A percentile compares a stretch with the other conserved stretches of the same genome.
phyloP scores from a whole-genome alignment of 139 green algal species.

The Nannochloris sp. region DNA sequence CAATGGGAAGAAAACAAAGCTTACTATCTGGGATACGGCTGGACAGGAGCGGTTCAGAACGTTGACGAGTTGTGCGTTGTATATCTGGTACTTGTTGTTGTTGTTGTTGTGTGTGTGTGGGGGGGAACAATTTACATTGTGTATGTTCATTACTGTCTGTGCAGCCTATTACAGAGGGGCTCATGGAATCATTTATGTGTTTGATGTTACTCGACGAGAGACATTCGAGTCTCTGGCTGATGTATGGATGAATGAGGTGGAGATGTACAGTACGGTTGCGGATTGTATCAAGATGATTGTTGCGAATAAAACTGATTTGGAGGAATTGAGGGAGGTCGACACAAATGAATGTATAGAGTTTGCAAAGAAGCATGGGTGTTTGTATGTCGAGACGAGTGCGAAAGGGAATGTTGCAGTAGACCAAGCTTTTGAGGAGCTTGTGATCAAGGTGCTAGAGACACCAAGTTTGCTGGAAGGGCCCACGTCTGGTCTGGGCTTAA shows the following conservation, averaged over 20 bases:
- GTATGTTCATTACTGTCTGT: background rate
- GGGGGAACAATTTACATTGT: background rate
- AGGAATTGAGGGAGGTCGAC: conserved; percentile 59
- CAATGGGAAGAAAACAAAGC: conserved; percentile 70
- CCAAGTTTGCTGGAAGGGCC: conserved; percentile 26
- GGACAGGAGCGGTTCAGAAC: conserved; percentile 91
- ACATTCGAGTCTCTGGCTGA: conserved; percentile 80
- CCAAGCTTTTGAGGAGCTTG: conserved; percentile 83
- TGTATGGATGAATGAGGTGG: conserved; percentile 90
- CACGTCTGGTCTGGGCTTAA: conserved; percentile 21
- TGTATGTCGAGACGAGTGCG: conserved; percentile 89
- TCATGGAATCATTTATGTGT: conserved; percentile 78
- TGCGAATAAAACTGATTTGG: conserved; percentile 89
- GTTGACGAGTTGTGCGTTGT: conserved; percentile 67
- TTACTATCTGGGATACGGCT: conserved; percentile 91
- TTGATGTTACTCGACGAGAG: conserved; percentile 83
- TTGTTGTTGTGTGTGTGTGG: background rate
- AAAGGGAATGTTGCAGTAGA: conserved; percentile 73
- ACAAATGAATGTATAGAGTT: conserved; percentile 66
- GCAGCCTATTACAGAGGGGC: conserved; percentile 87
- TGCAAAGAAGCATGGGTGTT: conserved; percentile 64
- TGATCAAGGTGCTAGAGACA: conserved; percentile 51
- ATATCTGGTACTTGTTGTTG: background rate
- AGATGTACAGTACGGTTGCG: conserved; percentile 87
- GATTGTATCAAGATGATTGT: conserved; percentile 90